Percentiles rank a stretch among this genome's conserved stretches.
These are phyloP conservation scores for Lepidium didymum DNA, from an alignment of 345 rosid species.

Conservation along the genomic window DNA sequence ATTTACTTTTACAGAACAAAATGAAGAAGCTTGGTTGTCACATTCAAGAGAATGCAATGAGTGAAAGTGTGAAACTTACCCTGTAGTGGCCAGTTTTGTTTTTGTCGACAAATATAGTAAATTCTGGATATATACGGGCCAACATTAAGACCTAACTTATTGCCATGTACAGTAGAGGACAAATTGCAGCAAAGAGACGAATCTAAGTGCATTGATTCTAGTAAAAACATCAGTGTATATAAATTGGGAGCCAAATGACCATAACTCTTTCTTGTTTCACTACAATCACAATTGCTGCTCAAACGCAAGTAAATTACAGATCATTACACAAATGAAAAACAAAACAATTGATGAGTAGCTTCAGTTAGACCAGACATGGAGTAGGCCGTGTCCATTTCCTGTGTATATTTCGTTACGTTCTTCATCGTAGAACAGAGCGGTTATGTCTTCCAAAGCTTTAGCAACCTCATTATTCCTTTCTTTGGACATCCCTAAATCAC, in stretches of 20 bases:
- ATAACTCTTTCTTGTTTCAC: not conserved
- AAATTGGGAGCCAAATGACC: not conserved
- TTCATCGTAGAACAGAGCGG: slow-evolving; percentile 78
- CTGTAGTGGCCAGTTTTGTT: not conserved
- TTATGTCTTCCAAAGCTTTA: slow-evolving; percentile 81
- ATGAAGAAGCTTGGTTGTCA: not conserved
- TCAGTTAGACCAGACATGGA: slow-evolving; percentile 86
- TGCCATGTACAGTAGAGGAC: not conserved
- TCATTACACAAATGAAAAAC: not conserved
- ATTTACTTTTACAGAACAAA: not conserved
- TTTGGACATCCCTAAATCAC: slow-evolving; percentile 15
- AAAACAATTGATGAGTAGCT: slow-evolving; percentile 30
- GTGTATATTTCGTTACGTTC: slow-evolving; percentile 87
- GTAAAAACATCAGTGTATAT: not conserved
- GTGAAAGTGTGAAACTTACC: no score
- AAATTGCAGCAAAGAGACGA: not conserved
- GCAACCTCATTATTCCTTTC: slow-evolving; percentile 44
- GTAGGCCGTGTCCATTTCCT: slow-evolving; percentile 60
- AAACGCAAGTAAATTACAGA: not conserved
- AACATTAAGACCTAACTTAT: not conserved
- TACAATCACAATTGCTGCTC: slow-evolving; percentile 1
- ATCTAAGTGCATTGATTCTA: not conserved
- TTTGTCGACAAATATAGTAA: not conserved
- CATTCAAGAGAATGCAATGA: not conserved
- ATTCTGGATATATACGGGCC: not conserved